Base-by-base conservation (phyloP, 75 land plant species). In the Isoetes taiwanensis region DNA sequence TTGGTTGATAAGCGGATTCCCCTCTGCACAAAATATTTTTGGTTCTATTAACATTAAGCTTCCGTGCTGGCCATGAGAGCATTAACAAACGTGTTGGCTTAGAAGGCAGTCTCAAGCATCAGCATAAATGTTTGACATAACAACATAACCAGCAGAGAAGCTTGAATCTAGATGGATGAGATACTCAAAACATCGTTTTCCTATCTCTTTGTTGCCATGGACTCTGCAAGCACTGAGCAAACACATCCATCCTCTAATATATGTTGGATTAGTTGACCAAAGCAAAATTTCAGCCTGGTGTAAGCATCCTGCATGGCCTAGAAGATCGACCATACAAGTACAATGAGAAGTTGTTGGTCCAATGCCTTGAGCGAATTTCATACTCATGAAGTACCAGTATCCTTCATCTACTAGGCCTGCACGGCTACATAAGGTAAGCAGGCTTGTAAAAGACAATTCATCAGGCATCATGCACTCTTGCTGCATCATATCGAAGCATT, bases 351-450 rank as follows among this genome's bases (percentile, higher is more conserved):
- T 33, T 54, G 35, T 71, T 21, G 75, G 75, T 39, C 59, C 52
- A 1, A 68, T 28, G 1, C 28, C 34, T 33, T 43, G 1, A 27
- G 57, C 26, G 0, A 35, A 4, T 9, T 40, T 48, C 52, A 75
- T 27, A 23, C 30, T 30, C 54, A 59, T 31, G 34, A 75, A 79
- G 35, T 54, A 65, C 21, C 61, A 28, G 39, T 33, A 39, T 46
- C 82, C 30, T 19, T 68, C 61, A 46, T 72, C 52, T 19, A 72
- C 11, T 0, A 75, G 72, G 14, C 82, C 82, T 16, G 74, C 59
- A 65, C 75, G 78, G 54, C 78, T 70, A 37, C 73, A 78, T 19
- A 73, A 72, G 30, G 80, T 53, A 26, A 78, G 76, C 30, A 78
- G 25, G 25, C 71, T 77, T 53, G 72, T 54, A 34, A 71, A 69